Conservation (phyloP, 2,329 filamentous ascomycete genomes). For the Calonectria honghensis region DNA sequence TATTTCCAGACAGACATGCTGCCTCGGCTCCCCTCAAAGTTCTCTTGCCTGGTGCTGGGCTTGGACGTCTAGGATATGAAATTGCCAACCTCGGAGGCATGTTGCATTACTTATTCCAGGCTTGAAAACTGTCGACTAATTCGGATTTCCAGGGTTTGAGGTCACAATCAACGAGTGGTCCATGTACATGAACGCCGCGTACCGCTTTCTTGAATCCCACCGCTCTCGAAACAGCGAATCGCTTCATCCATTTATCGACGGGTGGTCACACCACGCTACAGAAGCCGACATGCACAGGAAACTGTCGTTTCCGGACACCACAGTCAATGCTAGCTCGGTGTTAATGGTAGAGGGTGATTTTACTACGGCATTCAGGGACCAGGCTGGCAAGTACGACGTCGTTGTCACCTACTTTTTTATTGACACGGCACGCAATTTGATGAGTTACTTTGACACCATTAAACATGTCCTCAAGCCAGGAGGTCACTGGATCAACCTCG, state of each 20-base stretch:
- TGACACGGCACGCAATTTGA: conserved; percentile 74
- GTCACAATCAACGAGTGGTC: conserved; percentile 76
- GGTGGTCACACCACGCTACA: conserved; percentile 73
- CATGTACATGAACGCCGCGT: conserved; percentile 73
- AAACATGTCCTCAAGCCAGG: conserved; percentile 66
- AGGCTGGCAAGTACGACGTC: conserved; percentile 64
- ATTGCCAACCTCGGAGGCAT: conserved; percentile 65
- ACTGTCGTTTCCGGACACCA: conserved; percentile 67
- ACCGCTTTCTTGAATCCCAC: conserved; percentile 67
- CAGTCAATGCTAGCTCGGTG: conserved; percentile 60
- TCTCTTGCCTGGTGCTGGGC: conserved; percentile 71
- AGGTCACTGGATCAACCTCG: conserved; percentile 74
- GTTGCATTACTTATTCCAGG: too few species aligned
- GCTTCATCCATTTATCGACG: conserved; percentile 72
- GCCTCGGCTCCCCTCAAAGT: conserved; percentile 57
- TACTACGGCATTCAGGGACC: conserved; percentile 62
- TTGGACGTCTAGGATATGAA: conserved; percentile 72
- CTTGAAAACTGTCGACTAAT: background rate
- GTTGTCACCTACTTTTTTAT: conserved; percentile 77
- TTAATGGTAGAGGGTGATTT: conserved; percentile 75
- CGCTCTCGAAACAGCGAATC: conserved; percentile 50
- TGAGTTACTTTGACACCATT: conserved; percentile 74
- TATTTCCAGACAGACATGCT: conserved; percentile 56
- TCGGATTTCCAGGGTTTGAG: conserved; percentile 62
- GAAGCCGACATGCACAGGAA: conserved; percentile 67